These are phyloP conservation scores for Podospora australis DNA, from an alignment of 495 filamentous ascomycete genomes.

Conservation along the genomic window DNA sequence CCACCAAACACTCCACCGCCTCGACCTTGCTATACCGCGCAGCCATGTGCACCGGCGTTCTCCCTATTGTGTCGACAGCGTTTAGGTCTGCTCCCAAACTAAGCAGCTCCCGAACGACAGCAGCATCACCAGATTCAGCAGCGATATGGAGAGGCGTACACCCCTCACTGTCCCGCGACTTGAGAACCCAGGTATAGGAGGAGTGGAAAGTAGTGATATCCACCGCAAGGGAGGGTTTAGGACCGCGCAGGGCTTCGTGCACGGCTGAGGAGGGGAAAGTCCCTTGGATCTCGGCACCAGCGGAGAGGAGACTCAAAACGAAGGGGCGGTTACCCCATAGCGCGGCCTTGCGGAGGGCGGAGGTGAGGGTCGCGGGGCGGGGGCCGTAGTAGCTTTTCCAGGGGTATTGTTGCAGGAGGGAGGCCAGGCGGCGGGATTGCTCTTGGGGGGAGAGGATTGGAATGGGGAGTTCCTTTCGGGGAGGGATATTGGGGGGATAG, in stretches of 20 bases:
- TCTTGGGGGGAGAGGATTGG: not conserved
- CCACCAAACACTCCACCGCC: not conserved
- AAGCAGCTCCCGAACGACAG: not conserved
- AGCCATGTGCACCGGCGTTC: constrained; percentile 10
- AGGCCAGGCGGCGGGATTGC: not conserved
- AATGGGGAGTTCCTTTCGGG: not conserved
- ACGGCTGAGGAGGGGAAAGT: not conserved
- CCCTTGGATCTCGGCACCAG: not conserved
- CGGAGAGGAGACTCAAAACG: not conserved
- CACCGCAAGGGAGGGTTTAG: constrained; percentile 4
- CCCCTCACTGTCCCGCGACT: not conserved
- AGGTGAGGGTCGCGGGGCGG: not conserved
- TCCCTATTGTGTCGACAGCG: not conserved
- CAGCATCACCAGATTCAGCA: not conserved
- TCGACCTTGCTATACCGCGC: not conserved
- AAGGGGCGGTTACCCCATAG: not conserved
- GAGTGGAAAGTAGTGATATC: not conserved
- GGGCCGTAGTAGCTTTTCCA: constrained; percentile 1
- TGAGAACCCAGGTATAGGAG: not conserved
- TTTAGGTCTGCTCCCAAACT: constrained; percentile 3
- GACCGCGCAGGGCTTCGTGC: constrained; percentile 9
- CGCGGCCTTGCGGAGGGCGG: not conserved
- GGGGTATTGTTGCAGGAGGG: not conserved
- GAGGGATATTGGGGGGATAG: not conserved
- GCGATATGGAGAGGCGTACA: not conserved